Percentiles rank a stretch among this genome's conserved stretches.
phyloP scores from a whole-genome alignment of 768 basidiomycete species.

The Butyriboletus loyo region DNA sequence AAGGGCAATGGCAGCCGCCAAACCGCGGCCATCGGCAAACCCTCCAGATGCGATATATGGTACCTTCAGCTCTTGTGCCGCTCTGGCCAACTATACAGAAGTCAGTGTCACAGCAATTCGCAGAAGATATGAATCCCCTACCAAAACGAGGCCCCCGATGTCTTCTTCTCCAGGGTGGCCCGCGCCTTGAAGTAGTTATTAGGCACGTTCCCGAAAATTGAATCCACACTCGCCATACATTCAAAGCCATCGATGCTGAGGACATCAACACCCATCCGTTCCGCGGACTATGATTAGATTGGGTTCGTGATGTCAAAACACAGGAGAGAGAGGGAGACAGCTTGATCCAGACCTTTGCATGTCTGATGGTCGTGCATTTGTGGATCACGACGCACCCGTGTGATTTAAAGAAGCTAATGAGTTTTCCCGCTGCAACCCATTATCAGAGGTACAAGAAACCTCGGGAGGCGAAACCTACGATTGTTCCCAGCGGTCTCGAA shows the following conservation, averaged over 20 bases:
- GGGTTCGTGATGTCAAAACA: neutral
- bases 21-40: constrained; percentile 80
- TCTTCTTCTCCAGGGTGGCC: constrained; percentile 96
- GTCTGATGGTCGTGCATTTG: constrained; percentile 85
- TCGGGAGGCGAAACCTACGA: constrained; percentile 45
- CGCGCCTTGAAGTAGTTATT: constrained; percentile 54
- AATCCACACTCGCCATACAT: constrained; percentile 45
- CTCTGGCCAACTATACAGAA: constrained; percentile 67
- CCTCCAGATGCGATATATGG: constrained; percentile 93
- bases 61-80: constrained; percentile 75
- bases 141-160: constrained; percentile 82
- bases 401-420: constrained; percentile 82
- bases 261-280: constrained; percentile 78
- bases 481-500: constrained; percentile 95
- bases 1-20: constrained; percentile 77
- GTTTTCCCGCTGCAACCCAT: constrained; percentile 55
- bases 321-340: constrained; percentile 25
- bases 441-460: neutral
- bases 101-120: neutral
- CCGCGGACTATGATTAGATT: constrained; percentile 46
- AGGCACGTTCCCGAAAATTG: neutral
- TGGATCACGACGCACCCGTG: constrained; percentile 79
- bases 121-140: constrained; percentile 26
- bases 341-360: constrained; percentile 61
- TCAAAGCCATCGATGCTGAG: constrained; percentile 91